These are phyloP conservation scores for Bruguiera parviflora DNA, from an alignment of 345 rosid species.

Conservation along the genomic window DNA sequence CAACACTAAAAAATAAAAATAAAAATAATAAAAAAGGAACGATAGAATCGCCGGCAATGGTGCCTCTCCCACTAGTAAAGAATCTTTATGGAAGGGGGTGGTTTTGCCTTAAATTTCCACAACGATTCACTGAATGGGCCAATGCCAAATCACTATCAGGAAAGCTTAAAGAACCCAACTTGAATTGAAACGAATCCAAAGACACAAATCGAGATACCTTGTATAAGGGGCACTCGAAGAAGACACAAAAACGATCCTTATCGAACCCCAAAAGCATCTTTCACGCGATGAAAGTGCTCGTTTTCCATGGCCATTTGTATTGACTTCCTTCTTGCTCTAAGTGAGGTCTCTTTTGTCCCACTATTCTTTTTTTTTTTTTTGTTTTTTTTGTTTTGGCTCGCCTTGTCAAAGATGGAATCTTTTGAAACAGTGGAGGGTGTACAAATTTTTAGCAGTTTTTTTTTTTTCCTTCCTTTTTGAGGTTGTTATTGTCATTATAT, in stretches of 20 bases:
- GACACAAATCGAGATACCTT: slow-evolving; percentile 17
- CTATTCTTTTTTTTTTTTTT: background rate
- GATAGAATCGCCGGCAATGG: background rate
- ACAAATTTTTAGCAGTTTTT: background rate
- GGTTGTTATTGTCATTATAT: slow-evolving; percentile 18
- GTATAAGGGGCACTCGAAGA: slow-evolving; percentile 5
- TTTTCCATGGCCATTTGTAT: slow-evolving; percentile 22
- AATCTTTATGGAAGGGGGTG: background rate
- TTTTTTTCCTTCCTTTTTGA: background rate
- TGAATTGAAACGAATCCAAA: slow-evolving; percentile 27
- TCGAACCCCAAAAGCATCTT: slow-evolving; percentile 32
- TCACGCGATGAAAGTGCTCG: slow-evolving; percentile 41
- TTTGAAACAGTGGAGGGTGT: slow-evolving; percentile 24
- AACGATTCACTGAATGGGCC: slow-evolving; percentile 30
- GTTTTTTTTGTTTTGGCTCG: background rate
- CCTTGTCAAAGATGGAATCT: slow-evolving; percentile 22
- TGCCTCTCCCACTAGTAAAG: slow-evolving; percentile 16
- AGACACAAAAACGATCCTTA: slow-evolving; percentile 16
- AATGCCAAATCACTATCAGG: slow-evolving; percentile 18
- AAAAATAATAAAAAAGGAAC: too few relatives aligned
- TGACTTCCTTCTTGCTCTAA: slow-evolving; percentile 6
- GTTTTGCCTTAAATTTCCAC: slow-evolving; percentile 6
- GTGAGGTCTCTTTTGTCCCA: slow-evolving; percentile 25
- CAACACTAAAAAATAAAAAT: too few relatives aligned
- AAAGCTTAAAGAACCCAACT: slow-evolving; percentile 24